Evolutionary conservation across 768 basidiomycete species (phyloP), one percentile per base, ranked within the genome.

Genomic region (Hericium rajendrae): DNA sequence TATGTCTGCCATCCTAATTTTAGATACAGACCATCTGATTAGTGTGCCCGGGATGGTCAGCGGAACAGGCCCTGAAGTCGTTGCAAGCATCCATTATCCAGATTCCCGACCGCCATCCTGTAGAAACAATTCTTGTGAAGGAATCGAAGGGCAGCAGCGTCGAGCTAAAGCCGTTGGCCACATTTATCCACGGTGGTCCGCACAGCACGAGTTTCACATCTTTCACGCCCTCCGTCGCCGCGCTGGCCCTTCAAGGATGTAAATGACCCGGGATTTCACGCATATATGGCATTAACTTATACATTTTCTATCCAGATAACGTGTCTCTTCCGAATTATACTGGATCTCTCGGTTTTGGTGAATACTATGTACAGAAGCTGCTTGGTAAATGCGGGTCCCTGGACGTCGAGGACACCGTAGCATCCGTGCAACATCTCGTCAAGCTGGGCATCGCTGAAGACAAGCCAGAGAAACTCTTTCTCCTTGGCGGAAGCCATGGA

Each of bases 331-430:
- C 69, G 20, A 72, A 72, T 55, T 73, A 73, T 56, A 66, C 69
- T 0, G 72, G 72, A 9, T 70, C 69, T 1, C 60, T 65, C 11
- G 72, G 72, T 2, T 72, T 64, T 49, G 71, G 71, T 0, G 64
- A 71, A 13, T 54, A 56, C 9, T 64, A 59, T 18, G 67, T 73
- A 50, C 62, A 68, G 32, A 54, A 40, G 24, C 60, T 73, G 18
- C 55, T 71, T 1, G 69, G 69, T 3, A 49, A 63, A 24, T 66
- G 70, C 22, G 72, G 72, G 10, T 56, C 60, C 1, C 65, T 70
- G 6, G 72, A 73, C 37, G 71, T 73, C 40, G 57, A 66, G 37
- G 71, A 71, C 5, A 66, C 64, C 15, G 61, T 66, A 51, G 64
- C 54, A 1, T 59, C 67, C 16, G 61, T 62, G 3, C 61, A 69